Evolutionary conservation across 306 rosid genomes (phyloP), one percentile per base, ranked within the genome.

Genomic region (Sesbania bispinosa): DNA sequence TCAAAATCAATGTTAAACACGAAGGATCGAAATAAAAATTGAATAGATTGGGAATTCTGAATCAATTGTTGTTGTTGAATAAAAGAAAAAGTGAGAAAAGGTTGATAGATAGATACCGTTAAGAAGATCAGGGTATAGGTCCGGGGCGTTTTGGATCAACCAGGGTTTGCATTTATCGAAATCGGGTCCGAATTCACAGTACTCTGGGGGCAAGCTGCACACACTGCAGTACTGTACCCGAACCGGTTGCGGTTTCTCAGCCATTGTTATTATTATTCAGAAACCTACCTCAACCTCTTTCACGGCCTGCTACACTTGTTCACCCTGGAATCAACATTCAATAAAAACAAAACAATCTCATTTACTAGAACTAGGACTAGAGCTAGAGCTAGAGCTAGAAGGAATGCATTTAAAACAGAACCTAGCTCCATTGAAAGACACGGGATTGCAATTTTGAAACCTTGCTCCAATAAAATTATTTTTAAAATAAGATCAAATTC

Each of bases 131-230:
- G 97, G 99, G 71, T 89, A 95, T 10, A 89, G 57, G 75, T 88
- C 84, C 2, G 97, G 96, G 33, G 85, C 97, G 71, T 95, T 89
- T 53, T 85, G 92, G 85, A 95, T 82, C 88, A 95, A 85, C 99
- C 99, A 95, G 79, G 99, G 99, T 80, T 91, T 95, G 88, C 99
- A 95, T 84, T 88, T 89, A 29, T 84, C 96, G 76, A 95, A 89
- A 91, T 95, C 96, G 74, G 97, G 83, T 71, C 99, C 97, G 81
- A 89, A 91, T 80, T 95, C 99, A 51, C 99, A 95, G 83, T 86
- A 95, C 62, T 91, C 99, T 0, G 97, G 93, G 0, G 99, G 99
- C 18, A 91, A 73, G 27, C 77, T 77, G 84, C 99, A 95, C 2
- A 88, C 81, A 0, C 71, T 74, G 54, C 99, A 95, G 79, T 95